A percentile compares a stretch with the other conserved stretches of the same genome.
Evolutionary conservation across 106 monocot species (phyloP).

Genomic region (Ottelia alismoides): DNA sequence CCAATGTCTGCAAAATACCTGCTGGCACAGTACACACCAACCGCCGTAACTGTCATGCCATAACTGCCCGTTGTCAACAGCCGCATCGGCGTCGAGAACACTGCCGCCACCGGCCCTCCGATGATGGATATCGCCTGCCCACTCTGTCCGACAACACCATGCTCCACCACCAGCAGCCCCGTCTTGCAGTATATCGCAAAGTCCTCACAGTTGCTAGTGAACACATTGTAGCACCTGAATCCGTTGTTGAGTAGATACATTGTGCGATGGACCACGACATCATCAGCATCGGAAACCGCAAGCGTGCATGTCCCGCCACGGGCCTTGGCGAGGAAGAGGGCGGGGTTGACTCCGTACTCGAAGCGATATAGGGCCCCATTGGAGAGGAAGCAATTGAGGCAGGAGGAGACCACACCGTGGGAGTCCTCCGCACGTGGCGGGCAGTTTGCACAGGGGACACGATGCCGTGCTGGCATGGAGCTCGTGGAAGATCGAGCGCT

Average conservation of each 20-base stretch:
- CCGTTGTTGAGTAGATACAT: constrained; percentile 38
- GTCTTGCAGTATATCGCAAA: constrained; percentile 91
- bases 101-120: constrained; percentile 57
- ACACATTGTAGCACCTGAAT: constrained; percentile 71
- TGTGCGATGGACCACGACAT: constrained; percentile 40
- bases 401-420: constrained; percentile 51
- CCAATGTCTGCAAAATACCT: constrained; percentile 63
- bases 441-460: constrained; percentile 16
- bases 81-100: constrained; percentile 47
- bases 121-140: constrained; percentile 74
- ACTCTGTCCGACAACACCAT: constrained; percentile 63
- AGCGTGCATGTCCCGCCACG: constrained; percentile 74
- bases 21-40: constrained; percentile 66
- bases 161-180: constrained; percentile 41
- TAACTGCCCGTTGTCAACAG: constrained; percentile 54
- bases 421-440: constrained; percentile 10
- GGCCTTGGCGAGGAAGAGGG: constrained; percentile 73
- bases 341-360: constrained; percentile 46
- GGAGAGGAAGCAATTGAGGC: constrained; percentile 60
- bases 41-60: constrained; percentile 56
- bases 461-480: constrained; percentile 21
- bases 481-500: constrained; percentile 32
- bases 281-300: constrained; percentile 32
- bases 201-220: constrained; percentile 83
- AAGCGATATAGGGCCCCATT: constrained; percentile 63